A percentile compares a stretch with the other conserved stretches of the same genome.
Conservation (phyloP, 345 rosid species). For the Geranium rotundifolium region DNA sequence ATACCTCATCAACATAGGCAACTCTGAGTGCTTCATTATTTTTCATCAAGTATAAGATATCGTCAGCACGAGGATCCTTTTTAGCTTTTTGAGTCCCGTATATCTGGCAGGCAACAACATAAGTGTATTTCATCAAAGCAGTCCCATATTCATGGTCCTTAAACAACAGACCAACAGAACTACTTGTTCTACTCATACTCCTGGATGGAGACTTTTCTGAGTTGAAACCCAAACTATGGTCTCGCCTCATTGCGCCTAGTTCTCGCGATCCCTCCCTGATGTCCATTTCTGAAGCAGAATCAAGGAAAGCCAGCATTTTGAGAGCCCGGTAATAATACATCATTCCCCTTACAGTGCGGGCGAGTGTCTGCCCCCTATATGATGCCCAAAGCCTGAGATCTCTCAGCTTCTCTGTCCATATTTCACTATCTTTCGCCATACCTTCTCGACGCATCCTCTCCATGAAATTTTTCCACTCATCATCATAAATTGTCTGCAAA, state of each 20-base stretch:
- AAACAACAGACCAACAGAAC: constrained; percentile 45
- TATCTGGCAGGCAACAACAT: constrained; percentile 94
- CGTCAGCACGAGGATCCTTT: constrained; percentile 83
- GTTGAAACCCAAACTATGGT: constrained; percentile 24
- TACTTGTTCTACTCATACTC: constrained; percentile 53
- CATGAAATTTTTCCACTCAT: constrained; percentile 87
- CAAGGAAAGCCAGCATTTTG: constrained; percentile 87
- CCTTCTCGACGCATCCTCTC: constrained; percentile 93
- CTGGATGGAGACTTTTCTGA: constrained; percentile 35
- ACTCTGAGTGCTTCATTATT: constrained; percentile 87
- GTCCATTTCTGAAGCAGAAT: constrained; percentile 96
- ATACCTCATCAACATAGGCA: constrained; percentile 85
- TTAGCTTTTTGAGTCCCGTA: constrained; percentile 87
- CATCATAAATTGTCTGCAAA: constrained; percentile 81
- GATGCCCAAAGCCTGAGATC: constrained; percentile 98
- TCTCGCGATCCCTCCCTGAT: constrained; percentile 63
- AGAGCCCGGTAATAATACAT: constrained; percentile 97
- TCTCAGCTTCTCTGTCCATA: constrained; percentile 66
- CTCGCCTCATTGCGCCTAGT: constrained; percentile 62
- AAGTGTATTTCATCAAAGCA: constrained; percentile 87
- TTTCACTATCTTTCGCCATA: constrained; percentile 50
- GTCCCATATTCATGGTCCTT: constrained; percentile 87
- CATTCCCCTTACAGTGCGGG: constrained; percentile 97
- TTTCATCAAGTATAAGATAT: constrained; percentile 71
- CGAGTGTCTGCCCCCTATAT: constrained; percentile 91